Conservation (phyloP, 2,329 filamentous ascomycete species). For the Tolypocladium nubicola region DNA sequence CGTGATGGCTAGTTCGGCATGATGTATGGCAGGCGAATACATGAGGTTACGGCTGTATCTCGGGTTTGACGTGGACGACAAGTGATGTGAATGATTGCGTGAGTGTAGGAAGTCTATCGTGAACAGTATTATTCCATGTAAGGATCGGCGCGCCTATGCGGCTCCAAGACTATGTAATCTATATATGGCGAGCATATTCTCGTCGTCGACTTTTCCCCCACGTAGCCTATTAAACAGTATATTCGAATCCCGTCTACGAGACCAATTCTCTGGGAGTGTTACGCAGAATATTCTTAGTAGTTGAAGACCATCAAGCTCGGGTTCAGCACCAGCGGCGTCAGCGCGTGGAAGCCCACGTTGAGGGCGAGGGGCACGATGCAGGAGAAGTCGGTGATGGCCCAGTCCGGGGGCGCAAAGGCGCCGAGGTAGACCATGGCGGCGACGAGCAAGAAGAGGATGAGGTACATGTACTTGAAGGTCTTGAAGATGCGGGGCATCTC, state of each 20-base stretch:
- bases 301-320: slow-evolving; percentile 45
- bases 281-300: slow-evolving; percentile 1
- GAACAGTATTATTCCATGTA: neutral
- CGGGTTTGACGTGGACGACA: neutral
- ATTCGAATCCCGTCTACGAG: neutral
- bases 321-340: slow-evolving; percentile 49
- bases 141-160: neutral
- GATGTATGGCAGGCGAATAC: neutral
- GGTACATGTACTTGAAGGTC: slow-evolving; percentile 41
- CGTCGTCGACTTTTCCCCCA: neutral
- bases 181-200: neutral
- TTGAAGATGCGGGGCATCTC: slow-evolving; percentile 44
- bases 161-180: neutral
- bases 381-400: slow-evolving; percentile 47
- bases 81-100: neutral
- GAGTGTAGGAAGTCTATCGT: neutral
- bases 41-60: neutral
- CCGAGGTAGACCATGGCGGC: slow-evolving; percentile 37
- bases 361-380: slow-evolving; percentile 47
- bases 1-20: neutral
- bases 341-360: slow-evolving; percentile 27
- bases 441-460: slow-evolving; percentile 36
- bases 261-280: neutral
- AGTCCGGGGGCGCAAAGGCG: slow-evolving; percentile 37
- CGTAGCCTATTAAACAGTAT: neutral